Base-by-base conservation (phyloP, 768 basidiomycete species). In the Suillus americanus region DNA sequence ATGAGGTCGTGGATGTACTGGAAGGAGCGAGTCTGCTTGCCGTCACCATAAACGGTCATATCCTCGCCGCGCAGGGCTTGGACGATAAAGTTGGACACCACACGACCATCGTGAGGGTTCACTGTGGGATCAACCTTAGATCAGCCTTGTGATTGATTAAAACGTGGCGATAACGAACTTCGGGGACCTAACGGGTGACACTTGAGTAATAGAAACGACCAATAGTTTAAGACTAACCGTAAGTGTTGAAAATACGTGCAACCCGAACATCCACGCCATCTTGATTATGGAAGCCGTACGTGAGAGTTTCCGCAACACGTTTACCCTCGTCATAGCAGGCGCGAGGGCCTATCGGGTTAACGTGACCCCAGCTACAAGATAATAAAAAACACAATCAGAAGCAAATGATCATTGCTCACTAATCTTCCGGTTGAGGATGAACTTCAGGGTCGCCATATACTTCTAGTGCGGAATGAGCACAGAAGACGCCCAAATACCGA, bases 271-370 rank as follows among this genome's bases (percentile, higher is more conserved):
- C 93, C 65, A 99, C 96, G 62, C 89, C 89, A 73, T 99, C 95
- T 76, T 97, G 97, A 64, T 92, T 85, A 68, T 93, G 91, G 83
- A 91, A 99, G 46, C 96, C 96, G 73, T 99, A 99, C 8, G 97
- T 96, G 68, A 99, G 79, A 20, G 97, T 97, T 80, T 99, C 97
- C 46, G 97, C 97, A 45, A 99, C 97, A 71, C 97, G 95, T 81
- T 99, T 99, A 57, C 97, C 97, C 79, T 99, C 97, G 73, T 99
- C 97, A 74, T 99, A 99, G 79, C 97, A 99, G n/a, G 97, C 96
- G 66, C 97, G 92, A 65, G 94, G 93, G 28, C 97, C 97, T 70
- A 96, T 97, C 50, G 95, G 95, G 82, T 99, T 99, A 73, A 99
- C 97, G 78, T 99, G 90, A 55, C 95, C 96, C 95, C 95, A 97